Evolutionary conservation across 2,329 filamentous ascomycete species (phyloP).

Genomic region (Akanthomyces dipterigenus): DNA sequence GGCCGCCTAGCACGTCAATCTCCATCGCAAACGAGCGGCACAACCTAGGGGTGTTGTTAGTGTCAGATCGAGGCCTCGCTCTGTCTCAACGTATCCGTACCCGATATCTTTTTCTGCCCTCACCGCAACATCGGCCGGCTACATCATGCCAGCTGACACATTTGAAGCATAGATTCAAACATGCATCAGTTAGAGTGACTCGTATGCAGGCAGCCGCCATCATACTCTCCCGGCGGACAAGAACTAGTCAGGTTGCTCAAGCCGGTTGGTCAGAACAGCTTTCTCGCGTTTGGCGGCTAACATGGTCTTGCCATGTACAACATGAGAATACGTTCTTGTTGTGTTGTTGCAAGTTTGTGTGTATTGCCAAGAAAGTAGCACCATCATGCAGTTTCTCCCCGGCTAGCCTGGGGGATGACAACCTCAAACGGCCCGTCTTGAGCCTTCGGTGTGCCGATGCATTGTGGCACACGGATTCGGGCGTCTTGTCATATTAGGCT

Average conservation of each 20-base stretch:
- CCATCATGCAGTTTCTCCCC: no score
- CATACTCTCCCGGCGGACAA: not conserved
- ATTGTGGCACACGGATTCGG: not conserved
- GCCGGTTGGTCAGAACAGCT: not conserved
- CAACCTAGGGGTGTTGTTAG: not conserved
- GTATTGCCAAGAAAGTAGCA: no score
- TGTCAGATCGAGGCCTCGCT: not conserved
- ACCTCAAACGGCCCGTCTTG: not conserved
- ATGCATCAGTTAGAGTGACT: not conserved
- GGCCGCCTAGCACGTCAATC: not conserved
- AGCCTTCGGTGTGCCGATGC: not conserved
- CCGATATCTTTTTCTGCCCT: not conserved
- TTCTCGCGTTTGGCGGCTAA: not conserved
- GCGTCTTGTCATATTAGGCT: constrained; percentile 3
- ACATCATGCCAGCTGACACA: not conserved
- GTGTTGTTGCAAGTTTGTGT: no score
- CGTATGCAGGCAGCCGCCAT: not conserved
- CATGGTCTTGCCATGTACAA: not conserved
- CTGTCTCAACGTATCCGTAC: not conserved
- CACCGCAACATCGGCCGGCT: constrained; percentile 1
- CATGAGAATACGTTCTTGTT: no score
- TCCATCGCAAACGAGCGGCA: not conserved
- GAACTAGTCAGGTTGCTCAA: not conserved
- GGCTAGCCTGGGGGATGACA: not conserved
- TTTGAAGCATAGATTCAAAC: not conserved